These are phyloP conservation scores for Hymenoscyphus fructigenus DNA, from an alignment of 2,329 filamentous ascomycete species.

Conservation along the genomic window DNA sequence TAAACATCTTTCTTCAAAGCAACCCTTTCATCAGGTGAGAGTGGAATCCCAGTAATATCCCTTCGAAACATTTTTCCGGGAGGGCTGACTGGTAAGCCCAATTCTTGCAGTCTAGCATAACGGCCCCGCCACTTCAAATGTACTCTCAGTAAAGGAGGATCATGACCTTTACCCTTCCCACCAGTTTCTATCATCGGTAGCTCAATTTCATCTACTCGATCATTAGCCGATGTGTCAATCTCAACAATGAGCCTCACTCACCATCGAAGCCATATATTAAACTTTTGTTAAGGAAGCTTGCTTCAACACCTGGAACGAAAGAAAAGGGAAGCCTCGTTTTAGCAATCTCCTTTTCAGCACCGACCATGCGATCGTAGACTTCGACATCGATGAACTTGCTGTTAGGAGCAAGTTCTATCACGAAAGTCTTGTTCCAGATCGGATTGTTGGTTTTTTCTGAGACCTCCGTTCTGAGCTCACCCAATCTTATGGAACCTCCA, in stretches of 20 bases:
- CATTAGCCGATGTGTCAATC: background rate
- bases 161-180: constrained; percentile 24
- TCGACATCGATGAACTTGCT: constrained; percentile 23
- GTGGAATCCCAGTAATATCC: constrained; percentile 14
- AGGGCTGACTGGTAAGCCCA: constrained; percentile 13
- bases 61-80: constrained; percentile 28
- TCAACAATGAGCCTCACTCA: constrained; percentile 2
- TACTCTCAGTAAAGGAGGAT: constrained; percentile 17
- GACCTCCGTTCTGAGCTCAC: constrained; percentile 21
- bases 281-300: constrained; percentile 22
- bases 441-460: constrained; percentile 19
- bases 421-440: constrained; percentile 24
- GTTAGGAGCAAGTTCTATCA: constrained; percentile 8
- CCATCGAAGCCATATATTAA: constrained; percentile 25
- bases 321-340: constrained; percentile 17
- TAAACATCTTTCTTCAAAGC: background rate
- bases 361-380: constrained; percentile 20
- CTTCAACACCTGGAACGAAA: constrained; percentile 23
- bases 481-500: constrained; percentile 9
- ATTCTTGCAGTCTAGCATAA: constrained; percentile 12
- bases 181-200: constrained; percentile 13
- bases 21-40: constrained; percentile 15
- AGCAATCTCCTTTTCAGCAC: constrained; percentile 17
- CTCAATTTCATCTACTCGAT: constrained; percentile 17
- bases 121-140: constrained; percentile 24